Base-by-base conservation (phyloP, 768 basidiomycete genomes). In the Russula compacta region DNA sequence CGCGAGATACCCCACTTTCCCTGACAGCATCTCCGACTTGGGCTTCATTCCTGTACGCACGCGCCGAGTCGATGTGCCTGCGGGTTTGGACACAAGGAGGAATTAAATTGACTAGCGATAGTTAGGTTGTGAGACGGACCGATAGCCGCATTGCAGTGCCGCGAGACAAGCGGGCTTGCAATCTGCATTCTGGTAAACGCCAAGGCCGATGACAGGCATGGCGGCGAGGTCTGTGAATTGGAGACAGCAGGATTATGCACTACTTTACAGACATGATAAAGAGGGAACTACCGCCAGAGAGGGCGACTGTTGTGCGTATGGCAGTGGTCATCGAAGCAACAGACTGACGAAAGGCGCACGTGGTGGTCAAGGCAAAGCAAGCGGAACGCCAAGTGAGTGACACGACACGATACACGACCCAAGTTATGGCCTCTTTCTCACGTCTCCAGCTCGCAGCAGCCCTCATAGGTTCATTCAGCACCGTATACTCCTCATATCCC, bases 391-490 rank as follows among this genome's bases (percentile, higher is more conserved):
- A 29, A 29, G 24, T 29, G 24, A 29, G 24, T 29, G 24, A 29
- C 24, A 29, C 24, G 24, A 29, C 48, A 50, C 53, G 35, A 36
- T 53, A 39, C 32, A 32, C 6, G n/a, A 42, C 19, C 5, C 19
- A 8, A 21, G 19, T 17, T 46, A 70, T 71, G 69, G 72, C 79
- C 53, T 70, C 79, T 2, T 92, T 93, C 73, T 93, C 91, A 58
- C 85, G 92, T 63, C 75, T 92, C 64, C 91, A 93, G 72, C 78
- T 94, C 55, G 92, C 91, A 9, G 92, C 92, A 47, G 91, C 91
- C 24, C 73, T 94, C 60, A 78, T 93, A 51, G 92, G 92, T 92
- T 72, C 69, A 80, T 69, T 58, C 12, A 46, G 50, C 42, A 48
- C 12, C 55, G 15, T 44, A 54, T 61, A 56, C 33, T 21, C 38